Evolutionary conservation across 805 yeast genomes (phyloP).

Genomic region (Isabelozyma heimii): DNA sequence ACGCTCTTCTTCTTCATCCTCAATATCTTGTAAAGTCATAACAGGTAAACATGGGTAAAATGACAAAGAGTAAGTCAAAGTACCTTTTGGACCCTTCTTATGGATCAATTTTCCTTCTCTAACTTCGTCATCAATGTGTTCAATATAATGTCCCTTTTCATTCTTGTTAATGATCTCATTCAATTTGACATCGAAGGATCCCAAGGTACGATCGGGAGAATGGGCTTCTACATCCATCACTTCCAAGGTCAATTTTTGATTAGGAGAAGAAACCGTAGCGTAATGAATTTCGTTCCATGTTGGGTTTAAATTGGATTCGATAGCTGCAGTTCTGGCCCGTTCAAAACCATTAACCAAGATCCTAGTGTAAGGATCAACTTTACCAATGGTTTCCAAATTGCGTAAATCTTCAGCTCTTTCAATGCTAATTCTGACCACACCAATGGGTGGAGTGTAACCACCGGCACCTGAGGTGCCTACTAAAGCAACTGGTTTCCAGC

Average conservation of each 20-base stretch:
- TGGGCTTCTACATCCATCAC: constrained; percentile 86
- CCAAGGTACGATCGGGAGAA: constrained; percentile 83
- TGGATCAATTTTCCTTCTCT: constrained; percentile 63
- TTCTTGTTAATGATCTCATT: constrained; percentile 65
- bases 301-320: constrained; percentile 70
- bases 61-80: constrained; percentile 65
- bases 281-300: constrained; percentile 82
- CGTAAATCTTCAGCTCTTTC: constrained; percentile 70
- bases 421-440: constrained; percentile 76
- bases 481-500: constrained; percentile 86
- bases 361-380: constrained; percentile 87
- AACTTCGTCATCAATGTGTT: constrained; percentile 52
- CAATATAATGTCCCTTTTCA: constrained; percentile 61
- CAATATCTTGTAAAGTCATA: constrained; percentile 69
- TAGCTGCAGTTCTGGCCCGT: constrained; percentile 72
- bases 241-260: constrained; percentile 80
- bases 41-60: constrained; percentile 85
- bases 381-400: constrained; percentile 86
- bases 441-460: constrained; percentile 93
- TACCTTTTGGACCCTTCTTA: constrained; percentile 83
- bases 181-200: constrained; percentile 71
- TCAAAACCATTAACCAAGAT: constrained; percentile 73
- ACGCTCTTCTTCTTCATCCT: constrained; percentile 48
- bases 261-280: constrained; percentile 77
- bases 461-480: constrained; percentile 64